Evolutionary conservation across 2,329 filamentous ascomycete genomes (phyloP).

Genomic region (Fusarium sp.): DNA sequence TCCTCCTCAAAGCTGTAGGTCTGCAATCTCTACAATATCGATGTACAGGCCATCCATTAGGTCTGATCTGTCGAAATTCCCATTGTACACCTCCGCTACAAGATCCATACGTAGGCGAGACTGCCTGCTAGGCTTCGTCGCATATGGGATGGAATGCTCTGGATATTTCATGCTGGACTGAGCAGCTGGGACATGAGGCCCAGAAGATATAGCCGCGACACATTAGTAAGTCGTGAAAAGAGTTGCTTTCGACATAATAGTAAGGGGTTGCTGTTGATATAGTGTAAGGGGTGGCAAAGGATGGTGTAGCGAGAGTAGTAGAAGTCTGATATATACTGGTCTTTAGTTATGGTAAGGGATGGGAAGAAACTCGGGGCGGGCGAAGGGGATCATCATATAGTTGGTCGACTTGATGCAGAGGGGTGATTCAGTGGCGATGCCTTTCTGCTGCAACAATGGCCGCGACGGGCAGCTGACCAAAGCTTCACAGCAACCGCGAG

Average conservation of each 20-base stretch:
- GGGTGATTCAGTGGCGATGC: background rate
- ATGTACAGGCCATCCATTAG: constrained; percentile 3
- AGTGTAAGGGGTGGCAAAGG: background rate
- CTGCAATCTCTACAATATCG: constrained; percentile 26
- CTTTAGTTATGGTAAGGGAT: background rate
- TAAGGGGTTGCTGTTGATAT: background rate
- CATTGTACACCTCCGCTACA: constrained; percentile 1
- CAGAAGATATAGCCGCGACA: constrained; percentile 22
- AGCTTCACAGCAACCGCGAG: background rate
- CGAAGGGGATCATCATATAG: background rate
- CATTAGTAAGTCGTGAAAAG: background rate
- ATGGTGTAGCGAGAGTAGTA: background rate
- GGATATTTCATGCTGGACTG: constrained; percentile 13
- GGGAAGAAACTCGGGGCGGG: background rate
- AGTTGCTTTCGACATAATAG: background rate
- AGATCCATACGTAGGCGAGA: constrained; percentile 3
- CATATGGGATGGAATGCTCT: constrained; percentile 25
- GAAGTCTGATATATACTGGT: background rate
- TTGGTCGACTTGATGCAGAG: too few relatives aligned
- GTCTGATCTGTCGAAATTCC: constrained; percentile 1
- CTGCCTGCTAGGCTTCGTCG: constrained; percentile 3
- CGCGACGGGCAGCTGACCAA: too few relatives aligned
- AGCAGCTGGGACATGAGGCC: constrained; percentile 23
- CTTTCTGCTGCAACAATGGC: background rate
- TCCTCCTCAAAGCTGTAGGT: background rate